Conservation (phyloP, 352 stramenopile genomes). For the Phytophthora brassicae region DNA sequence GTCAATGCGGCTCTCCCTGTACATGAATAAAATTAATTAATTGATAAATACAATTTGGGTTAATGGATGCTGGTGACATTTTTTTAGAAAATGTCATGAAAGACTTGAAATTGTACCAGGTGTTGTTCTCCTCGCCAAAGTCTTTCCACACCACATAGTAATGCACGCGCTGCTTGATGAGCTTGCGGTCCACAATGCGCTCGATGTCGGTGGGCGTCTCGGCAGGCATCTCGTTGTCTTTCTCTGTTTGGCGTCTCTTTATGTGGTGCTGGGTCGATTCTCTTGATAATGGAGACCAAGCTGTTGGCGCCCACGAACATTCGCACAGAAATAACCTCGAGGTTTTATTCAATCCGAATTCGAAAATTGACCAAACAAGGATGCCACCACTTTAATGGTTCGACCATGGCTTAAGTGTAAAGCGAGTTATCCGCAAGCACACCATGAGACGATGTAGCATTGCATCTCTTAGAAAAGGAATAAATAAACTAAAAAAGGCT, state of each 20-base stretch:
- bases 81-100: slow-evolving; percentile 1
- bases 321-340: slow-evolving; percentile 17
- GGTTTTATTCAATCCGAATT: slow-evolving; percentile 19
- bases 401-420: too few species aligned
- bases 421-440: too few species aligned
- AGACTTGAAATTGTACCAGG: slow-evolving; percentile 44
- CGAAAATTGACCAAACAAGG: neutral
- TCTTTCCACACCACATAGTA: slow-evolving; percentile 83
- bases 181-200: slow-evolving; percentile 81
- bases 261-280: neutral
- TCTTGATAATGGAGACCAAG: slow-evolving; percentile 26
- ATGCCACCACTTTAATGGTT: too few species aligned
- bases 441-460: too few species aligned
- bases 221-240: neutral
- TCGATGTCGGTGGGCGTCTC: slow-evolving; percentile 72
- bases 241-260: neutral
- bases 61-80: too few species aligned
- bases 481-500: too few species aligned
- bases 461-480: too few species aligned
- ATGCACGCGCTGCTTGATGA: slow-evolving; percentile 78
- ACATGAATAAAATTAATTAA: neutral
- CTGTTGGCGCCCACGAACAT: slow-evolving; percentile 4
- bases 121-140: slow-evolving; percentile 84
- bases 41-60: too few species aligned
- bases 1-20: slow-evolving; percentile 83